A percentile compares a stretch with the other conserved stretches of the same genome.
These are phyloP conservation scores for Hyparrhenia diplandra DNA, from an alignment of 176 grass and related monocot species.

Conservation along the genomic window DNA sequence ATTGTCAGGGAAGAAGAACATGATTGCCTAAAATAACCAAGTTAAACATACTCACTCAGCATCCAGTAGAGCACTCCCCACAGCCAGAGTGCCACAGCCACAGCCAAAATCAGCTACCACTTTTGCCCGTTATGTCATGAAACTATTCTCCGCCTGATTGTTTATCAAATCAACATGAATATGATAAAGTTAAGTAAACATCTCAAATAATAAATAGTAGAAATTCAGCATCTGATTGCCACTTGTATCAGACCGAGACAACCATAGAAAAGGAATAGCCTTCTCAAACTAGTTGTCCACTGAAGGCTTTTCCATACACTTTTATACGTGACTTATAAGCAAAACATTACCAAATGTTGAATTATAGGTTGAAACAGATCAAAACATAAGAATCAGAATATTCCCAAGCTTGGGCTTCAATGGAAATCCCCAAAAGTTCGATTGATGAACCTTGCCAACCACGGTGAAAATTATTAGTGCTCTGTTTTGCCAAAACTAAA, in stretches of 20 bases:
- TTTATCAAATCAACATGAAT: constrained; percentile 7
- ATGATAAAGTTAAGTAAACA: not conserved
- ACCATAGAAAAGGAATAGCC: not conserved
- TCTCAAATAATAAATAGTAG: not conserved
- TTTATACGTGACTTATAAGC: not conserved
- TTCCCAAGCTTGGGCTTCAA: not conserved
- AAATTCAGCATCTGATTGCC: not conserved
- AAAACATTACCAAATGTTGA: not conserved
- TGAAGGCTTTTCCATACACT: not conserved
- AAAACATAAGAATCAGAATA: not conserved
- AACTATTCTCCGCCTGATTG: constrained; percentile 75
- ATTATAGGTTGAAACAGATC: not conserved
- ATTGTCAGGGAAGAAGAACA: not conserved
- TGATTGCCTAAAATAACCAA: not conserved
- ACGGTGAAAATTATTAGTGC: not conserved
- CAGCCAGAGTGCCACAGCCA: constrained; percentile 74
- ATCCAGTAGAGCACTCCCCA: constrained; percentile 75
- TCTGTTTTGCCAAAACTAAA: not conserved
- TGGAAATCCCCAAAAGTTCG: not conserved
- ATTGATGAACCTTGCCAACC: not conserved
- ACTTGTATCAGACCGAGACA: not conserved
- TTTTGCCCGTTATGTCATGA: constrained; percentile 72
- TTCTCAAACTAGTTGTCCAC: not conserved
- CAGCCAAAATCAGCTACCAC: constrained; percentile 96
- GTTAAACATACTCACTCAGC: constrained; percentile 62